Evolutionary conservation across 2,329 filamentous ascomycete genomes (phyloP).

Genomic region (Diaporthe ampelina): DNA sequence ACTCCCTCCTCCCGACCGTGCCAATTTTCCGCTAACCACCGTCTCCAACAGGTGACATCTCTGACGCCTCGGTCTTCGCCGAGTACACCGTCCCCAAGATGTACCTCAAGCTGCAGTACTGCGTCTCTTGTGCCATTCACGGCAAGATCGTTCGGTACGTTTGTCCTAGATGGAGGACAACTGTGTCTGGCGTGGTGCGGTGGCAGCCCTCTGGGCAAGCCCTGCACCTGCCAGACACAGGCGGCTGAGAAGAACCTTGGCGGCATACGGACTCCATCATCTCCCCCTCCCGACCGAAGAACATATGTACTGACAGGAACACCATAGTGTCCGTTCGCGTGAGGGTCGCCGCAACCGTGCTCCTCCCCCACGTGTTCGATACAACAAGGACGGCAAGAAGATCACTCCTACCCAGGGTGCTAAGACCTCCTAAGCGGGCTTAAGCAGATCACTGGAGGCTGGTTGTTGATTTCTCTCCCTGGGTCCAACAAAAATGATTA

Average conservation of each 20-base stretch:
- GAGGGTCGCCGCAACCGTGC: conserved; percentile 99
- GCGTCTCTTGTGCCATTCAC: conserved; percentile 99
- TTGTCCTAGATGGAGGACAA: conserved; percentile 70
- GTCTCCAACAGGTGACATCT: conserved; percentile 89
- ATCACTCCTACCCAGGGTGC: conserved; percentile 86
- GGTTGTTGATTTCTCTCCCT: conserved; percentile 24
- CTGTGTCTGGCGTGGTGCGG: conserved; percentile 53
- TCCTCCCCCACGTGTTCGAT: conserved; percentile 95
- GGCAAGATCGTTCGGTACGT: conserved; percentile 99
- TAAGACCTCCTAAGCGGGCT: conserved; percentile 67
- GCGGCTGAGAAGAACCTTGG: conserved; percentile 63
- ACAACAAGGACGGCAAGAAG: conserved; percentile 99
- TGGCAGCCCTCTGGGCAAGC: conserved; percentile 36
- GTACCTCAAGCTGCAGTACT: conserved; percentile 99
- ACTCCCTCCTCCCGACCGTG: background rate
- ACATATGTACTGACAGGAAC: conserved; percentile 57
- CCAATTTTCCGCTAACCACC: conserved; percentile 13
- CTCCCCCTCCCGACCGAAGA: conserved; percentile 44
- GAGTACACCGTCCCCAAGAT: conserved; percentile 99
- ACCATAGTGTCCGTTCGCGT: conserved; percentile 89
- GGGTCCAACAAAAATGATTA: conserved; percentile 16
- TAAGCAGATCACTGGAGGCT: conserved; percentile 17
- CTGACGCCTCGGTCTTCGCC: conserved; percentile 97
- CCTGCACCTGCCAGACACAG: conserved; percentile 49
- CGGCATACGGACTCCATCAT: conserved; percentile 43